Percentiles rank a stretch among this genome's conserved stretches.
phyloP scores from a whole-genome alignment of 768 basidiomycete genomes.

The Psilocybe azurescens region DNA sequence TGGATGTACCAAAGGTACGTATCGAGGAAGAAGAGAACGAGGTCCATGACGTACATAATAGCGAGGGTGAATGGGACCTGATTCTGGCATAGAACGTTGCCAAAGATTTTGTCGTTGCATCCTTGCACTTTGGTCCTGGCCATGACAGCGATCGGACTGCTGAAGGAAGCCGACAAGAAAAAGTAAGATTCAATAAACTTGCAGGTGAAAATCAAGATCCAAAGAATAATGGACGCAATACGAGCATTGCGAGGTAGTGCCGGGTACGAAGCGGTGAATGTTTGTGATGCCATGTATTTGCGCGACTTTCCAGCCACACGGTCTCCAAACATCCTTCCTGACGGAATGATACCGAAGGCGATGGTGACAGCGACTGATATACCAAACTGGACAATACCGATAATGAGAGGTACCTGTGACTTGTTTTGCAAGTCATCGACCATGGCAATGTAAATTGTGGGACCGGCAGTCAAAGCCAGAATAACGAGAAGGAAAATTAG shows the following conservation, averaged over 20 bases:
- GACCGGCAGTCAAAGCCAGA: conserved; percentile 90
- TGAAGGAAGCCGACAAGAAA: conserved; percentile 97
- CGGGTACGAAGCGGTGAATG: conserved; percentile 98
- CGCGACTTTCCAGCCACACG: conserved; percentile 96
- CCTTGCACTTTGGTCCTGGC: conserved; percentile 92
- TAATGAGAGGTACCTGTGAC: conserved; percentile 81
- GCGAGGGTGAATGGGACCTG: conserved; percentile 94
- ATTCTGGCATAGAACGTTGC: conserved; percentile 80
- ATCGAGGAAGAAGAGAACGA: conserved; percentile 98
- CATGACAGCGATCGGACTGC: conserved; percentile 96
- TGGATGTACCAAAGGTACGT: conserved; percentile 99
- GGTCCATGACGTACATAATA: conserved; percentile 99
- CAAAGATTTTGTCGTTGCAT: conserved; percentile 87
- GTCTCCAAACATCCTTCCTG: conserved; percentile 98
- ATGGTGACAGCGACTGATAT: conserved; percentile 85
- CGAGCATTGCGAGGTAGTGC: conserved; percentile 73
- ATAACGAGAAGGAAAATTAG: conserved; percentile 91
- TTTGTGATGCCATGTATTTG: conserved; percentile 98
- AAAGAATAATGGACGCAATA: conserved; percentile 82
- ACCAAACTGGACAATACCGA: conserved; percentile 94
- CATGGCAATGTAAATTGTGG: conserved; percentile 91
- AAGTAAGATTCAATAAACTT: conserved; percentile 98
- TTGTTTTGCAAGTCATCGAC: conserved; percentile 70
- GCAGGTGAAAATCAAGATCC: conserved; percentile 95
- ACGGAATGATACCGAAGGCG: conserved; percentile 88